Conservation (phyloP, 2,329 filamentous ascomycete genomes). For the Ramichloridium luteum region DNA sequence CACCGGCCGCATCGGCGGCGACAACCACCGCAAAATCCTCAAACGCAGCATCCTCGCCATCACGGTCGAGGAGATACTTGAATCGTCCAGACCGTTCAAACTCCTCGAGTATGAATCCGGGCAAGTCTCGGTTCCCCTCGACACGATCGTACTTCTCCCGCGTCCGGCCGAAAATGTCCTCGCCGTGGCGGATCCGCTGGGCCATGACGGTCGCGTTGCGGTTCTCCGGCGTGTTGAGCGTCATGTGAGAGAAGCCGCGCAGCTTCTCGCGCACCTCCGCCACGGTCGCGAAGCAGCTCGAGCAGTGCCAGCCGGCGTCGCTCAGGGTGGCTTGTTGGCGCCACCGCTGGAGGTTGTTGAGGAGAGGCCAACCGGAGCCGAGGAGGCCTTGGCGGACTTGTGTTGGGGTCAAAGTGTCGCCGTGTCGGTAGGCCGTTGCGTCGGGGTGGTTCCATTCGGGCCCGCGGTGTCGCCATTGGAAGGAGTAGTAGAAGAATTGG, state of each 20-base stretch:
- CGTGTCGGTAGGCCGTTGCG: constrained; percentile 44
- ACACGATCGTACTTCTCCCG: constrained; percentile 37
- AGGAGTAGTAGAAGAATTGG: constrained; percentile 20
- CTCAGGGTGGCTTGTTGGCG: constrained; percentile 34
- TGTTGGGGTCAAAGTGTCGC: constrained; percentile 40
- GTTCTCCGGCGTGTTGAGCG: constrained; percentile 40
- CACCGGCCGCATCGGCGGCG: no score
- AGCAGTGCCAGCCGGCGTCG: constrained; percentile 50
- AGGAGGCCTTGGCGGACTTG: constrained; percentile 39
- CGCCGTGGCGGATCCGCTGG: constrained; percentile 38
- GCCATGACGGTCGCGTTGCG: constrained; percentile 39
- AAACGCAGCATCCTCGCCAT: constrained; percentile 29
- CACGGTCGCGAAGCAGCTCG: constrained; percentile 46
- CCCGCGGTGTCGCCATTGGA: constrained; percentile 18
- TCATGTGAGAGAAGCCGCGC: constrained; percentile 43
- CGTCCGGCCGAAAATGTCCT: constrained; percentile 45
- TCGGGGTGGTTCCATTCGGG: constrained; percentile 46
- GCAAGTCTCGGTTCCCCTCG: constrained; percentile 41
- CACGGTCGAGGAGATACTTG: constrained; percentile 29
- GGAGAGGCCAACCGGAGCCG: constrained; percentile 32
- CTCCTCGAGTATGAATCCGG: constrained; percentile 30
- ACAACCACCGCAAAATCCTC: no score
- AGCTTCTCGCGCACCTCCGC: constrained; percentile 45
- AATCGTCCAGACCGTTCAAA: constrained; percentile 24
- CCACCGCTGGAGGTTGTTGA: constrained; percentile 26